Base-by-base conservation (phyloP, 345 rosid species). In the Atalantia buxifolia region DNA sequence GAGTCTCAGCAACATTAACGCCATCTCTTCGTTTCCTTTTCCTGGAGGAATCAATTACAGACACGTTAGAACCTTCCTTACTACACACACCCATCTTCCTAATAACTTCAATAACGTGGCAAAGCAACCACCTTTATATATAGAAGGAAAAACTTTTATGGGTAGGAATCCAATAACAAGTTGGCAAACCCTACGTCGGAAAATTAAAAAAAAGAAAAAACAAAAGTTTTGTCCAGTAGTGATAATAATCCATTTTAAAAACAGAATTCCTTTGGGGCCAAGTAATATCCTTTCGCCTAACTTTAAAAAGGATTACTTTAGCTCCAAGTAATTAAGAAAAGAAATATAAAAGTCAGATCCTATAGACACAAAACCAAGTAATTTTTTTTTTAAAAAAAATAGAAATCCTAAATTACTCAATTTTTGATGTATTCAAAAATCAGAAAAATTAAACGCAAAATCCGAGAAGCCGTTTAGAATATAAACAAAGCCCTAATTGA, bases 21-120 rank as follows among this genome's bases (percentile, higher is more conserved):
- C 88, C 87, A 7, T 80, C 89, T 24, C 88, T 72, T 62, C 92
- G 80, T 75, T 84, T 94, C 85, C 93, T 86, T 82, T 91, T 92
- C 90, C 88, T 90, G 57, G 38, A 14, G 56, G 81, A 73, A 77
- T 82, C 81, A 19, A 80, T 22, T 35, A 76, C 80, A 80, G 25
- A 60, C 66, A 31, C 30, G 36, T 82, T 78, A 79, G 76, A 48
- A 60, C 50, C 82, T 28, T 66, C 45, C 69, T 72, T 71, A 74
- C 65, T 64, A 7, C 80, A 57, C 73, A 77, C 56, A 60, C 83
- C 88, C 87, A 88, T 81, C 53, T 72, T 56, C 16, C 10, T 7
- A 3, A 53, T 5, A 61, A 48, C 28, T 30, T 31, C n/a, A 14
- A 50, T 3, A 22, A 7, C 16, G 35, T 22, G 25, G 8, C 59